Base-by-base conservation (phyloP, 2,329 filamentous ascomycete genomes). In the Lecanicillium sp. region DNA sequence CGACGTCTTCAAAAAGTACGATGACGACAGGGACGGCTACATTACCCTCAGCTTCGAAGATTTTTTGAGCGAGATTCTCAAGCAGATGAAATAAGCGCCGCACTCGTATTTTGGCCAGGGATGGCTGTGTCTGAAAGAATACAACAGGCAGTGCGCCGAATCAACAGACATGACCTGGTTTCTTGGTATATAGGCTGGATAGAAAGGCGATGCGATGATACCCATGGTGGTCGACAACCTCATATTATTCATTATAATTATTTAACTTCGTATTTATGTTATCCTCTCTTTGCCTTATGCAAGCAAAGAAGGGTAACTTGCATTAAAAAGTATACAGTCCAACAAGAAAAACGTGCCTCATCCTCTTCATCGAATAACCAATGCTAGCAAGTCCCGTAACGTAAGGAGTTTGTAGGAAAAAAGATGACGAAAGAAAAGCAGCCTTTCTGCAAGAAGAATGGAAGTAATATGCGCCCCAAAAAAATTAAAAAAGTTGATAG, bases 1-100 rank as follows among this genome's bases (percentile, higher is more conserved):
- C 51, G 93, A 98, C 67, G 90, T 95, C 23, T 98, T 98, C 67
- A 98, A 98, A 77, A 91, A 90, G 69, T 98, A 97, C 66, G 93
- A 98, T 58, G 87, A 95, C 60, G 93, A 98, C 67, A 81, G 93
- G 35, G 93, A 97, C 68, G 93, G 93, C 2, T 97, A 90, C 65
- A 87, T 90, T 57, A 90, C 85, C 4, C 68, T 90, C 46, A 87
- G 84, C 63, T 90, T 90, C 59, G 86, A 90, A 69, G 85, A 90
- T 59, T 90, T 90, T 64, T 69, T 90, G 61, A 83, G 81, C 30
- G 84, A 82, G 68, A 81, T 82, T 54, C 57, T 83, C 55, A 78
- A 77, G 62, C 79, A 82, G 66, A 65, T 82, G 51, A 78, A 74
- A 67, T 79, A 67, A 26, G 42, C 17, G 17, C 20, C 6, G 24